Base-by-base conservation (phyloP, 495 filamentous ascomycete genomes). In the Xylaria acuta region DNA sequence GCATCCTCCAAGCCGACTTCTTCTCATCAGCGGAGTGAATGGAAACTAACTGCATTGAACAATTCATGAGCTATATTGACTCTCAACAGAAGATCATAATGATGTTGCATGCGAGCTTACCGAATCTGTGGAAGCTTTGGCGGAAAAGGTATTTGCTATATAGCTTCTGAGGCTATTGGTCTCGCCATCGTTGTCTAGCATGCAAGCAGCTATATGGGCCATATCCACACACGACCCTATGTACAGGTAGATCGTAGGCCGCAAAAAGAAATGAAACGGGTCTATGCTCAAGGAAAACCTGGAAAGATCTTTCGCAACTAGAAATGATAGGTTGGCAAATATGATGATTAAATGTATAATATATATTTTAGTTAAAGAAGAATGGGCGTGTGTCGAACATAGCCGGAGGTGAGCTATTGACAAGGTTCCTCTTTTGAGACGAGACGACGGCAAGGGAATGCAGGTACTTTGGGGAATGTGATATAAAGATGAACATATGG, bases 1-100 rank as follows among this genome's bases (percentile, higher is more conserved):
- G 84, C 86, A 87, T 87, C 75, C 84, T 88, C 83, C 83, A 86
- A 73, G 82, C 83, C 30, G 84, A 82, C 71, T 81, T 88, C 72
- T 81, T 84, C 72, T 78, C 53, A 68, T 80, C 69, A 76, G 78
- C 59, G 72, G 81, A 67, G 80, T 81, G 78, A 79, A 51, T 58
- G 69, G 71, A 76, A n/a, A 71, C 63, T 34, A 77, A 56, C 78
- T 78, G 58, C 74, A 70, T 30, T n/a, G 40, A 63, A 70, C 54
- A 36, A 65, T 54, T 51, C 43, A 69, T 75, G 67, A 77, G 74
- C 34, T 71, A 70, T 78, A 72, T 75, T 77, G 80, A 47, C 20
- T 56, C 73, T 73, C 14, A 40, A 67, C 54, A 49, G 67, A 59
- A 43, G 51, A 56, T 56, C 63, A 38, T 18, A n/a, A 47, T 34